A percentile compares a stretch with the other conserved stretches of the same genome.
phyloP scores from a whole-genome alignment of 106 monocot species.

The Agapanthus africanus region DNA sequence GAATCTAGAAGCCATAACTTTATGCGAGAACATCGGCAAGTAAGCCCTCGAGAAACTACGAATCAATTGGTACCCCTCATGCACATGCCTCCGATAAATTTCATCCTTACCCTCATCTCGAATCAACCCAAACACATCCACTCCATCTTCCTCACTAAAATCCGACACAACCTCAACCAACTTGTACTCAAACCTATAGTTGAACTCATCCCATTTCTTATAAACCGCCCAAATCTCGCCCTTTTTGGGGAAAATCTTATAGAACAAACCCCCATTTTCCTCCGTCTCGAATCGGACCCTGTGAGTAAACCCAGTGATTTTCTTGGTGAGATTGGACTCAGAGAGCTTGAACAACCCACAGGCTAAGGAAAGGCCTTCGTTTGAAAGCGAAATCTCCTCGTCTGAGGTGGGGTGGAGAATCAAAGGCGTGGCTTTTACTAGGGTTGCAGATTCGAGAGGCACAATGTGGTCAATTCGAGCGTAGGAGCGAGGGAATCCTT shows the following conservation, averaged over 20 bases:
- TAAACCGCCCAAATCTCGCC: constrained; percentile 24
- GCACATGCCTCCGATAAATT: not conserved
- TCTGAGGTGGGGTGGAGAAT: not conserved
- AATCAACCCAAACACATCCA: not conserved
- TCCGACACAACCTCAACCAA: constrained; percentile 9
- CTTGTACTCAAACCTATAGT: not conserved
- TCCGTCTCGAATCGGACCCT: not conserved
- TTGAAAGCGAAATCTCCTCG: constrained; percentile 3
- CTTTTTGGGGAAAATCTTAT: constrained; percentile 10
- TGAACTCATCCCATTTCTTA: not conserved
- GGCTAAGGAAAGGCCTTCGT: not conserved
- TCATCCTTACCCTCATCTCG: not conserved
- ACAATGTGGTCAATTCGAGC: constrained; percentile 8
- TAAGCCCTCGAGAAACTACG: not conserved
- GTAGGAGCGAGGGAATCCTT: constrained; percentile 1
- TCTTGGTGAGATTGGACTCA: not conserved
- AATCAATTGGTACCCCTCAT: not conserved
- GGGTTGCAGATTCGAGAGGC: not conserved
- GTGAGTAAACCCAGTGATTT: not conserved
- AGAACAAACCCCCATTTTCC: not conserved
- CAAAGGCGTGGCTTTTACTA: not conserved
- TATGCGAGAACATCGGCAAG: constrained; percentile 9
- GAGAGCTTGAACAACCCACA: constrained; percentile 8
- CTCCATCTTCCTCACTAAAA: constrained; percentile 5
- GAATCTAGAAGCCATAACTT: not conserved